These are phyloP conservation scores for Elsinoe perseae DNA, from an alignment of 2,329 filamentous ascomycete genomes.

Conservation along the genomic window DNA sequence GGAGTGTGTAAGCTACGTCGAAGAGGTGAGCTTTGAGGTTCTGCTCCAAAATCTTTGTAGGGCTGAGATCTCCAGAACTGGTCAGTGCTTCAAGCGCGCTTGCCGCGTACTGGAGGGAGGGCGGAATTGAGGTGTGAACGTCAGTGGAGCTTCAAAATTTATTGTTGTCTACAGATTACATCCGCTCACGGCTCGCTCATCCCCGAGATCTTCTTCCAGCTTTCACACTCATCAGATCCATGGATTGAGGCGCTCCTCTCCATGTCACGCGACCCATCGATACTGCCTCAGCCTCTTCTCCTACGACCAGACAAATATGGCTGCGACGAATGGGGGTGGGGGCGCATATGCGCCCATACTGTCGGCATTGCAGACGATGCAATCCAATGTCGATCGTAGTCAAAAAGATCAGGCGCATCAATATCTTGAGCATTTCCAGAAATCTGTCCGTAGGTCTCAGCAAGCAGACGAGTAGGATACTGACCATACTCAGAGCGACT, in stretches of 20 bases:
- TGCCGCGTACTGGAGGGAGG: neutral
- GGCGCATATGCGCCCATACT: slow-evolving; percentile 78
- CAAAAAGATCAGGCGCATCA: slow-evolving; percentile 86
- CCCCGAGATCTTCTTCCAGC: neutral
- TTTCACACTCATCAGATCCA: neutral
- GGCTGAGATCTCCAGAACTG: slow-evolving; percentile 3
- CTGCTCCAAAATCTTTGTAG: slow-evolving; percentile 7
- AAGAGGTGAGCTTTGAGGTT: neutral
- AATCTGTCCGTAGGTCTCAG: slow-evolving; percentile 64
- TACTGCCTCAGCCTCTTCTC: neutral
- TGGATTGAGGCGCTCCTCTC: neutral
- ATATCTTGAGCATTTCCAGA: slow-evolving; percentile 91
- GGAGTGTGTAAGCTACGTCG: no score
- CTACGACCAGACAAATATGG: slow-evolving; percentile 23
- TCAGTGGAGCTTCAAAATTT: slow-evolving; percentile 5
- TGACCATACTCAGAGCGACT: slow-evolving; percentile 58
- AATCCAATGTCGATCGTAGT: slow-evolving; percentile 67
- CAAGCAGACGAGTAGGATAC: slow-evolving; percentile 18
- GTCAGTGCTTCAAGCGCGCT: slow-evolving; percentile 5
- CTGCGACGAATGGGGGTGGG: slow-evolving; percentile 47
- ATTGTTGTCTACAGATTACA: neutral
- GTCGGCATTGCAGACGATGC: slow-evolving; percentile 85
- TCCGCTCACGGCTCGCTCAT: neutral
- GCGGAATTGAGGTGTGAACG: slow-evolving; percentile 11
- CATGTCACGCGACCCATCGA: slow-evolving; percentile 5